Percentiles rank a stretch among this genome's conserved stretches.
phyloP scores from a whole-genome alignment of 1,284 basidiomycete genomes.

The Meira miltonrushii region DNA sequence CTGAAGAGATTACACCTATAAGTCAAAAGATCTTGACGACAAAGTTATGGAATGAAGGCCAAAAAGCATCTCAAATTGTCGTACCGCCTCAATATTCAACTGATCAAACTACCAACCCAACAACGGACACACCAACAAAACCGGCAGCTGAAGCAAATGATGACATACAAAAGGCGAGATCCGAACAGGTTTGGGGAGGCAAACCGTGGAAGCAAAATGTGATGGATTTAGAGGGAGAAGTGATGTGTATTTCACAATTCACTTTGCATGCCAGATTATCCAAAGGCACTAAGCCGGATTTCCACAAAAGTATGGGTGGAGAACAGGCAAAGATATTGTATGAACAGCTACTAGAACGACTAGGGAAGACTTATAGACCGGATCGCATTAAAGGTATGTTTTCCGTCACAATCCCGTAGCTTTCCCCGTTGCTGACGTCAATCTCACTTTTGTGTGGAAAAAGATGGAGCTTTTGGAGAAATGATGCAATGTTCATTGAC shows the following conservation, averaged over 20 bases:
- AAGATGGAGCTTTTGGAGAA: constrained; percentile 46
- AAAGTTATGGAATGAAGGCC: constrained; percentile 45
- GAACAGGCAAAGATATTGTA: constrained; percentile 31
- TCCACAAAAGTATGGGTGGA: constrained; percentile 43
- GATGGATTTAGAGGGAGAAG: constrained; percentile 39
- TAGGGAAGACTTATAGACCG: constrained; percentile 25
- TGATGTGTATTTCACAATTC: constrained; percentile 49
- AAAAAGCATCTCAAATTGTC: constrained; percentile 20
- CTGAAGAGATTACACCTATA: constrained; percentile 31
- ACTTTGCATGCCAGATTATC: constrained; percentile 42
- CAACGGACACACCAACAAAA: not conserved
- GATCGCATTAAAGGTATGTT: constrained; percentile 29
- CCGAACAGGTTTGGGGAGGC: constrained; percentile 37
- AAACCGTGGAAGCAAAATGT: constrained; percentile 43
- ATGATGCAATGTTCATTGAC: constrained; percentile 50
- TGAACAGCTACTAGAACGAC: constrained; percentile 29
- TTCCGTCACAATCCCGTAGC: not conserved
- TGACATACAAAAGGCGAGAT: constrained; percentile 17
- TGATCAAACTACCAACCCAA: not conserved
- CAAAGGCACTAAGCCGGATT: constrained; percentile 50
- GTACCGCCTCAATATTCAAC: constrained; percentile 25
- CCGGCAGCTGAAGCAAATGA: not conserved
- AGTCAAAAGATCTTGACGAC: constrained; percentile 36
- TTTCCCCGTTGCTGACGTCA: not conserved
- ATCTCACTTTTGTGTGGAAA: not conserved